Evolutionary conservation across 148 eudicot species (phyloP).

Genomic region (Fagopyrum esculentum): DNA sequence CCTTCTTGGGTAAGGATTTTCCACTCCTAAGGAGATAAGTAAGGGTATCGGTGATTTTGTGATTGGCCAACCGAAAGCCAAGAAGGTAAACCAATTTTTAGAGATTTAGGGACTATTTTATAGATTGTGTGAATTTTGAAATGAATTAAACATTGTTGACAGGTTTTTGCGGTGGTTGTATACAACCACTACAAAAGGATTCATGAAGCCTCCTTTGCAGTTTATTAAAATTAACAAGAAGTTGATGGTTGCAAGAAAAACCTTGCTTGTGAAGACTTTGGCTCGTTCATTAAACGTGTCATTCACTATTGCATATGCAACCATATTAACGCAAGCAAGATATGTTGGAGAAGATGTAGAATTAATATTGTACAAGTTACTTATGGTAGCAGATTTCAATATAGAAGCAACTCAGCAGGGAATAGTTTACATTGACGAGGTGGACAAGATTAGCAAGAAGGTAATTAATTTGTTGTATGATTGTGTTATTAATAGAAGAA

Average conservation of each 20-base stretch:
- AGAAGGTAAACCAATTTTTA: conserved; percentile 44
- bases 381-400: conserved; percentile 30
- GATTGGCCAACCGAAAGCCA: conserved; percentile 76
- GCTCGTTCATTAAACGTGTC: conserved; percentile 94
- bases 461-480: conserved; percentile 13
- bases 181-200: conserved; percentile 39
- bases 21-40: conserved; percentile 75
- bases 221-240: too few relatives aligned
- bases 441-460: conserved; percentile 38
- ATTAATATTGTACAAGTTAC: conserved; percentile 29
- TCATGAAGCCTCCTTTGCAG: conserved; percentile 19
- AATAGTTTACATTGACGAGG: conserved; percentile 42
- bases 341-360: conserved; percentile 46
- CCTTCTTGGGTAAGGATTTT: conserved; percentile 54
- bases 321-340: conserved; percentile 62
- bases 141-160: background rate
- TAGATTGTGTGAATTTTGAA: too few relatives aligned
- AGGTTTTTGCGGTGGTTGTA: conserved; percentile 29
- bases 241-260: conserved; percentile 51
- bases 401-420: conserved; percentile 42
- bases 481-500: too few relatives aligned
- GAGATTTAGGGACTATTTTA: too few relatives aligned
- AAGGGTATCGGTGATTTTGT: conserved; percentile 67
- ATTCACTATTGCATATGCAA: conserved; percentile 90
- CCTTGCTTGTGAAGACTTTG: conserved; percentile 85